Percentiles rank a stretch among this genome's conserved stretches.
These are phyloP conservation scores for Boletales sp. DNA, from an alignment of 768 basidiomycete species.

Conservation along the genomic window DNA sequence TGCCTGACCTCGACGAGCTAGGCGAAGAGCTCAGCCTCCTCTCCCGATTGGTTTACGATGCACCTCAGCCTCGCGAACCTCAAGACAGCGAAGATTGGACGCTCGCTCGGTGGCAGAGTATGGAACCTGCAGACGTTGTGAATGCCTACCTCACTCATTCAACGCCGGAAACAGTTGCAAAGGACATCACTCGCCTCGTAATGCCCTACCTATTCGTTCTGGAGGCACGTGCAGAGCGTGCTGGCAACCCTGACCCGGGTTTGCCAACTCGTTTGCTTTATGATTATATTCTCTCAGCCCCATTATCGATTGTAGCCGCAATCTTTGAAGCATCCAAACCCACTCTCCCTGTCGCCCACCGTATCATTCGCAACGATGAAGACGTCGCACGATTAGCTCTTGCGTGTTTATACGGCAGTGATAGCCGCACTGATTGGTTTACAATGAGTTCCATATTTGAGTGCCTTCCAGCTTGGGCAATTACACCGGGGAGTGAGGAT, in stretches of 20 bases:
- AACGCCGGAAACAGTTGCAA: conserved; percentile 57
- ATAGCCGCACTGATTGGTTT: conserved; percentile 67
- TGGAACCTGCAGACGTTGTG: conserved; percentile 64
- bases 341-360: conserved; percentile 63
- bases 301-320: conserved; percentile 64
- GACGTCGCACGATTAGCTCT: conserved; percentile 85
- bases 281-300: conserved; percentile 66
- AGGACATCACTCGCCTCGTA: conserved; percentile 72
- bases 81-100: conserved; percentile 65
- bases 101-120: conserved; percentile 64
- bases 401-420: conserved; percentile 83
- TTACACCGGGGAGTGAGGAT: conserved; percentile 49
- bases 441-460: conserved; percentile 93
- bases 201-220: conserved; percentile 92
- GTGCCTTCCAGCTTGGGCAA: conserved; percentile 90
- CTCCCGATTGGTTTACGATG: conserved; percentile 83
- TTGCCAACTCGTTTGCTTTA: conserved; percentile 65
- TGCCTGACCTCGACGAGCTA: conserved; percentile 74
- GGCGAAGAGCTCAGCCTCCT: conserved; percentile 92
- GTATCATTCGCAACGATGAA: conserved; percentile 77
- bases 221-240: conserved; percentile 82
- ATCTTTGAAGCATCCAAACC: conserved; percentile 93
- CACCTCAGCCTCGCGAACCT: conserved; percentile 42
- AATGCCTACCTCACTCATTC: conserved; percentile 75
- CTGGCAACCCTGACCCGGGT: conserved; percentile 62